Evolutionary conservation across 345 rosid genomes (phyloP).

Genomic region (Moricandia arvensis): DNA sequence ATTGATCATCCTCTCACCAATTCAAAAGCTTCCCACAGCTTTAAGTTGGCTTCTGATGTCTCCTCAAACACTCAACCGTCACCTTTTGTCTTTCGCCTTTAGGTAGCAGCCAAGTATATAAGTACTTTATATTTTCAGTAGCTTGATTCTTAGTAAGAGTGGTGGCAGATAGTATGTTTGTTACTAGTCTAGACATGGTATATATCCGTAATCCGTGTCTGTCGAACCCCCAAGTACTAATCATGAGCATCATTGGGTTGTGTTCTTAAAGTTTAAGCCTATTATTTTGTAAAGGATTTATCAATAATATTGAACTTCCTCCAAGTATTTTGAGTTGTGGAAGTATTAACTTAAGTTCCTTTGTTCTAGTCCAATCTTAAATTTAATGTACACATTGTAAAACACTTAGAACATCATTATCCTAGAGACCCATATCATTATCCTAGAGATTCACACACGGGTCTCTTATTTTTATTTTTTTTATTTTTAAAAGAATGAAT

Average conservation of each 20-base stretch:
- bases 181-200: not conserved
- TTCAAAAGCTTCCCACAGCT: conserved; percentile 20
- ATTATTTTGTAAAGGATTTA: not conserved
- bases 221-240: conserved; percentile 32
- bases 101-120: not conserved
- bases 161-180: not conserved
- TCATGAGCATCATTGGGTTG: conserved; percentile 24
- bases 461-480: too few species aligned
- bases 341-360: too few species aligned
- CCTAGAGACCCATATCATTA: too few species aligned
- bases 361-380: too few species aligned
- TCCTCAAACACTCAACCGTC: conserved; percentile 2
- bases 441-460: too few species aligned
- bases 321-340: not conserved
- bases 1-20: conserved; percentile 23
- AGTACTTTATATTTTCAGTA: not conserved
- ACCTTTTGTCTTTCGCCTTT: conserved; percentile 21
- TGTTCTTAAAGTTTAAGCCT: not conserved
- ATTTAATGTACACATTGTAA: too few species aligned
- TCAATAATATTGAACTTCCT: not conserved
- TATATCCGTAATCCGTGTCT: not conserved
- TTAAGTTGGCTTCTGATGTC: conserved; percentile 19
- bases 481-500: too few species aligned
- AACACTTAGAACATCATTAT: too few species aligned
- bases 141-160: not conserved